Evolutionary conservation across 2,329 filamentous ascomycete species (phyloP), one percentile per base, ranked within the genome.

Genomic region (Tolypocladium guangdongense): DNA sequence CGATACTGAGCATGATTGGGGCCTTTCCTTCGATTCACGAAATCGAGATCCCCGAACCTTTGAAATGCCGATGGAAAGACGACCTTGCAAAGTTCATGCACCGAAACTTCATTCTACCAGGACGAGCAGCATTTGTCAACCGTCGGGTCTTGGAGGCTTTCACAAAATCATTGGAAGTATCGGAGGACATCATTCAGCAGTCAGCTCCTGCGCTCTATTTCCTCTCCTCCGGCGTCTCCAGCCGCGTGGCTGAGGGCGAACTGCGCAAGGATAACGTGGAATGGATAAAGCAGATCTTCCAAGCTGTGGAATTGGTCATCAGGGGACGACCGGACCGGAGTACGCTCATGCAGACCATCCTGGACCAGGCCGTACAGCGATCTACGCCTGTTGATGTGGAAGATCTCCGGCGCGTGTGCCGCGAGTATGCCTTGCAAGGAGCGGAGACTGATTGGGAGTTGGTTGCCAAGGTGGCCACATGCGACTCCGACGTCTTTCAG

Each of bases 21-120:
- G 63, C 62, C 0, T 60, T 70, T 32, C 52, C 58, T 47, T 50
- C 58, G 58, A 22, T 57, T 59, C 30, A 53, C 53, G 50, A 51
- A 27, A 32, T 51, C 2, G 51, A 53, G 62, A 43, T 24, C 33
- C 51, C 46, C 24, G 61, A 65, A 46, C 14, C 45, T 51, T 36
- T 68, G 51, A 58, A 56, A 36, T 47, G 58, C 43, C 59, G 54
- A 59, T 83, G 80, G 80, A 63, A 66, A 1, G 61, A 62, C 4
- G 74, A 76, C 45, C 63, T 82, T 1, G 71, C 74, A 50, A 68
- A 63, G 2, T 78, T 82, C 49, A 66, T 82, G 59, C 72, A 73
- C 46, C 71, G 71, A 35, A 78, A 74, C 58, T 66, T 83, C 53
- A 72, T 81, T 47, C 69, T 78, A 2, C 78, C 79, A 0, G 74